A percentile compares a stretch with the other conserved stretches of the same genome.
Conservation (phyloP, 2,329 filamentous ascomycete genomes). For the Stemphylium lycopersici region DNA sequence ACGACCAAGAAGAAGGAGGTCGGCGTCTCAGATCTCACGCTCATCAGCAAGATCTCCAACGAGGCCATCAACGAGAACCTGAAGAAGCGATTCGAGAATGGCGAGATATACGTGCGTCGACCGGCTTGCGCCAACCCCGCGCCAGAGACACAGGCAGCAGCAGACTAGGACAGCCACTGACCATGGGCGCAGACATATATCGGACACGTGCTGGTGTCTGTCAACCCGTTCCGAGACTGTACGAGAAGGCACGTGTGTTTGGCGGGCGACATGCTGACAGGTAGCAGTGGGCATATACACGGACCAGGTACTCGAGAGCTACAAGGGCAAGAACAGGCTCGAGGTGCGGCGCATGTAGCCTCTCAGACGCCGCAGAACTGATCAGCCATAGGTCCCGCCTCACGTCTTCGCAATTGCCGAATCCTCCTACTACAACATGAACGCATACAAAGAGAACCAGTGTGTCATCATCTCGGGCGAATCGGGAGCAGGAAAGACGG, state of each 20-base stretch:
- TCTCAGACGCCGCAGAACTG: conserved; percentile 13
- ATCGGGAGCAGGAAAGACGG: conserved; percentile 97
- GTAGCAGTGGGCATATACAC: conserved; percentile 88
- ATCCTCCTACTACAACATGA: conserved; percentile 99
- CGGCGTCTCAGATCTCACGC: conserved; percentile 93
- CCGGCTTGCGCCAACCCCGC: conserved; percentile 33
- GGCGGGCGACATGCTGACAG: conserved; percentile 45
- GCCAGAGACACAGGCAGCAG: conserved; percentile 16
- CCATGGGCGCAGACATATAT: conserved; percentile 77
- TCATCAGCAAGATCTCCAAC: conserved; percentile 98
- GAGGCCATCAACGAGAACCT: conserved; percentile 99
- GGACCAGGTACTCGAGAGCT: conserved; percentile 88
- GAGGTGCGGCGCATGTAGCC: conserved; percentile 57
- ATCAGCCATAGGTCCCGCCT: conserved; percentile 67
- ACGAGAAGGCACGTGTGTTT: conserved; percentile 43
- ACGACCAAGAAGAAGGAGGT: conserved; percentile 99
- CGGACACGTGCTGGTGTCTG: conserved; percentile 97
- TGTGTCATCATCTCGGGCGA: conserved; percentile 99
- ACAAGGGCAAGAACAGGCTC: conserved; percentile 94
- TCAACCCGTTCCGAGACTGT: conserved; percentile 95
- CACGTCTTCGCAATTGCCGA: conserved; percentile 98
- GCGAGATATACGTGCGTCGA: conserved; percentile 82
- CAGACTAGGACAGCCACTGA: conserved; percentile 30
- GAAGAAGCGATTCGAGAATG: conserved; percentile 97
- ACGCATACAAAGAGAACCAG: conserved; percentile 98